Conservation (phyloP, 1,284 basidiomycete genomes). For the Fomes fomentarius region DNA sequence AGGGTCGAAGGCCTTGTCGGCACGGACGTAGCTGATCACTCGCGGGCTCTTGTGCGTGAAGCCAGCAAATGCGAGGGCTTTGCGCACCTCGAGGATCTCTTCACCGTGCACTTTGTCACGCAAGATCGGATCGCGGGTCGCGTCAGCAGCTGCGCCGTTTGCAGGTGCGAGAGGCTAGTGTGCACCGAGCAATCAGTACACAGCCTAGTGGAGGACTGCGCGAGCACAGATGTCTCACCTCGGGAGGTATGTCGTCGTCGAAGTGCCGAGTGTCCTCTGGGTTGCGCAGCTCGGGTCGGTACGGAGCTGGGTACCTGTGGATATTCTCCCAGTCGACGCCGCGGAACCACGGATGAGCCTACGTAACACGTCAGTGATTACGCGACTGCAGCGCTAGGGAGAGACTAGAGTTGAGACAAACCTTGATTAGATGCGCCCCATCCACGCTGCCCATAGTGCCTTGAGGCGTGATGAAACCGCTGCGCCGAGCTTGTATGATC, state of each 20-base stretch:
- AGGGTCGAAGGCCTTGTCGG: conserved; percentile 70
- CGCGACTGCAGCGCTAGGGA: conserved; percentile 4
- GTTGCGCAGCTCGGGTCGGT: conserved; percentile 78
- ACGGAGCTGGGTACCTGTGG: conserved; percentile 82
- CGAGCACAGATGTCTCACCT: conserved; percentile 59
- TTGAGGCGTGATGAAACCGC: conserved; percentile 64
- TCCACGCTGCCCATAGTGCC: conserved; percentile 61
- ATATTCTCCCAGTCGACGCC: conserved; percentile 87
- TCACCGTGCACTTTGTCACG: conserved; percentile 84
- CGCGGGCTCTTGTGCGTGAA: conserved; percentile 89
- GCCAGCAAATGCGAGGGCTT: conserved; percentile 88
- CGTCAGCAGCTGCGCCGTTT: conserved; percentile 81
- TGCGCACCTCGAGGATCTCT: conserved; percentile 87
- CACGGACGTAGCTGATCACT: conserved; percentile 71
- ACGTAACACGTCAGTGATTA: conserved; percentile 28
- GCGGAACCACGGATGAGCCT: conserved; percentile 88
- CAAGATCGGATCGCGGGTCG: conserved; percentile 87
- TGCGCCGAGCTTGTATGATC: conserved; percentile 73
- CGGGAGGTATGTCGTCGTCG: conserved; percentile 89
- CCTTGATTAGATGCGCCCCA: conserved; percentile 89
- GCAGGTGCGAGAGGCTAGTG: conserved; percentile 84
- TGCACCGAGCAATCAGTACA: conserved; percentile 10
- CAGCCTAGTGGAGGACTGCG: neutral
- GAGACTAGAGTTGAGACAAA: no score
- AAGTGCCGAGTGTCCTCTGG: conserved; percentile 91